Percentiles rank a stretch among this genome's conserved stretches.
Conservation (phyloP, 2,329 filamentous ascomycete species). For the Botrytis deweyae region DNA sequence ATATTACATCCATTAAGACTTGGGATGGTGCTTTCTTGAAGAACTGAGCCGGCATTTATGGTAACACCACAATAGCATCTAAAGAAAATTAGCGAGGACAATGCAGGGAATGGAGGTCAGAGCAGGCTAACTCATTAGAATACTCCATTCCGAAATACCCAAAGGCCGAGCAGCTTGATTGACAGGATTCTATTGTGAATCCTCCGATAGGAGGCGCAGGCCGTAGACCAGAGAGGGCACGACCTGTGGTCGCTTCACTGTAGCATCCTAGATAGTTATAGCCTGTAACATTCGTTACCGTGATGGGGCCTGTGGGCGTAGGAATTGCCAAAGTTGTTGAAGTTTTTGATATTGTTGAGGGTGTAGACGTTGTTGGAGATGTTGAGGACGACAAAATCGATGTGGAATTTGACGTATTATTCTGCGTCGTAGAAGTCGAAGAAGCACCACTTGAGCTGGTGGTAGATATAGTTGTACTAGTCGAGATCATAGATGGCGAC, state of each 20-base stretch:
- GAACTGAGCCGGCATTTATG: slow-evolving; percentile 25
- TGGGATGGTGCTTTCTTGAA: slow-evolving; percentile 19
- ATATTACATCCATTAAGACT: slow-evolving; percentile 31
- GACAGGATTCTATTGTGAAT: slow-evolving; percentile 40
- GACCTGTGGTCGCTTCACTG: slow-evolving; percentile 46
- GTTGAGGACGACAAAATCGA: neutral
- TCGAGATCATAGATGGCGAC: slow-evolving; percentile 7
- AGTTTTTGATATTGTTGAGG: neutral
- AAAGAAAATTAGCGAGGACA: neutral
- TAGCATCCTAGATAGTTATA: slow-evolving; percentile 50
- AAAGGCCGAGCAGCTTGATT: slow-evolving; percentile 35
- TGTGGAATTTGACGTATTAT: neutral
- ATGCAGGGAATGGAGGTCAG: too few relatives aligned
- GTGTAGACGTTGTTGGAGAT: neutral
- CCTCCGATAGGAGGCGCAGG: slow-evolving; percentile 20
- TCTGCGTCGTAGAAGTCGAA: neutral
- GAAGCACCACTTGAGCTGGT: neutral
- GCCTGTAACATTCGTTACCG: slow-evolving; percentile 43
- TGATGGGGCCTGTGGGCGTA: slow-evolving; percentile 44
- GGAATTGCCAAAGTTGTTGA: neutral
- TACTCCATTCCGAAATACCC: slow-evolving; percentile 38
- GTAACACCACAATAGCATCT: slow-evolving; percentile 35
- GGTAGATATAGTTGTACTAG: neutral
- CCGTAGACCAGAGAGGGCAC: slow-evolving; percentile 43
- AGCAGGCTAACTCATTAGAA: slow-evolving; percentile 25